Conservation (phyloP, 2,329 filamentous ascomycete species). For the Xylaria polymorpha region DNA sequence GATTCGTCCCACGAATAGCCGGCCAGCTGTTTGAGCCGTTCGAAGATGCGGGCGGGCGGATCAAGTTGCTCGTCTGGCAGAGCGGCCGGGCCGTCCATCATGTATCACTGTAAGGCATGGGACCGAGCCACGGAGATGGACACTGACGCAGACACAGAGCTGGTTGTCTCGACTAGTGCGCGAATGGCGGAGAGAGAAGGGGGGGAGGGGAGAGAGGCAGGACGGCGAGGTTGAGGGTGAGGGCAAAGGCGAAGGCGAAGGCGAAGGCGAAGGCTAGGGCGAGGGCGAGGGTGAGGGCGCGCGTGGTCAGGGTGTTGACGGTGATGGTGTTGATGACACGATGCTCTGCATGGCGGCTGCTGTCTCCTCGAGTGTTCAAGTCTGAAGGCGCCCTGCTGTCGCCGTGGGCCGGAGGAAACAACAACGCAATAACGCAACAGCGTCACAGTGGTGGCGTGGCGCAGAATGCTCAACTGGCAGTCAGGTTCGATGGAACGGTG, state of each 20-base stretch:
- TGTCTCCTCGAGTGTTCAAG: constrained; percentile 17
- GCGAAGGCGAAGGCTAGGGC: neutral
- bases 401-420: constrained; percentile 6
- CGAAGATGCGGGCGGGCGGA: constrained; percentile 75
- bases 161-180: constrained; percentile 29
- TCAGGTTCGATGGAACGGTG: constrained; percentile 2
- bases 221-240: constrained; percentile 18
- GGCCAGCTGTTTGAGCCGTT: constrained; percentile 77
- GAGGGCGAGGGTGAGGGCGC: constrained; percentile 15
- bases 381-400: constrained; percentile 12
- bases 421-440: constrained; percentile 3
- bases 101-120: constrained; percentile 43
- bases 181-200: neutral
- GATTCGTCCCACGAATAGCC: constrained; percentile 83
- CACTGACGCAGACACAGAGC: neutral
- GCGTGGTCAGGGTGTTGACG: constrained; percentile 31
- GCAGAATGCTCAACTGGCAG: constrained; percentile 8
- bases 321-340: constrained; percentile 21
- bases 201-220: neutral
- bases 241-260: neutral
- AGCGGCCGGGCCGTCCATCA: constrained; percentile 64
- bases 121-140: constrained; percentile 16
- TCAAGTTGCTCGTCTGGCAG: constrained; percentile 67
- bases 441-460: constrained; percentile 4
- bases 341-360: constrained; percentile 33